Evolutionary conservation across 169 alveolate species (phyloP).

Genomic region (Eimeria zaria): DNA sequence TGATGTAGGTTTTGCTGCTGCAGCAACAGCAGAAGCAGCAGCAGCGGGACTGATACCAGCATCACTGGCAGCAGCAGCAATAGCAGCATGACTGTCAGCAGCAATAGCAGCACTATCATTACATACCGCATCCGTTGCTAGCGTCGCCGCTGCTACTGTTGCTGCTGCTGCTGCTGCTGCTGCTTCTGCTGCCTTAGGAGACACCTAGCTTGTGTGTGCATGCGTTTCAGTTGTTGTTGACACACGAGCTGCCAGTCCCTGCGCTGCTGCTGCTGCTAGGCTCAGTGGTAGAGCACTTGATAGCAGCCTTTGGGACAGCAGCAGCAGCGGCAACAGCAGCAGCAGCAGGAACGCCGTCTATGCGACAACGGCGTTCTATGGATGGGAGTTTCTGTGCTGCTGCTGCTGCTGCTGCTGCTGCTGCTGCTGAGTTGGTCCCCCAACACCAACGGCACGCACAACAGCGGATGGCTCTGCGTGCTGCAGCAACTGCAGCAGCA

Average conservation of each 20-base stretch:
- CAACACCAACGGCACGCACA: slow-evolving; percentile 23
- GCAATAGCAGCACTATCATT: neutral
- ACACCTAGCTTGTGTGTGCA: neutral
- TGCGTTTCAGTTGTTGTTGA: slow-evolving; percentile 9
- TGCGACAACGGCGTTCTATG: neutral
- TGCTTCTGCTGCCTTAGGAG: neutral
- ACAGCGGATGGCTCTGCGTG: slow-evolving; percentile 29
- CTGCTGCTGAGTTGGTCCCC: neutral
- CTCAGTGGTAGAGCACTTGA: slow-evolving; percentile 17
- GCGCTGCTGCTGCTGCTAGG: slow-evolving; percentile 27
- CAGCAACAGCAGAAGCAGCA: neutral
- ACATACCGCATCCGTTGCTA: neutral
- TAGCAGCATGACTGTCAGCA: neutral
- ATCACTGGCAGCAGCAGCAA: neutral
- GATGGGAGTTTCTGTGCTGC: neutral
- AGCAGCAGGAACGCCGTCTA: neutral
- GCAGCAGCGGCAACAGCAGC: slow-evolving; percentile 30
- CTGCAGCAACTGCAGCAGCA: slow-evolving; percentile 36
- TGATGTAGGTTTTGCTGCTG: neutral
- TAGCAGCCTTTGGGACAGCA: slow-evolving; percentile 11
- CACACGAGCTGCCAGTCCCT: slow-evolving; percentile 14
- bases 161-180: slow-evolving; percentile 8
- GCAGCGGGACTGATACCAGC: neutral
- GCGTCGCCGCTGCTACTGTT: neutral
- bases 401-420: slow-evolving; percentile 36